These are phyloP conservation scores for Geosmithia flava DNA, from an alignment of 2,329 filamentous ascomycete species.

Conservation along the genomic window DNA sequence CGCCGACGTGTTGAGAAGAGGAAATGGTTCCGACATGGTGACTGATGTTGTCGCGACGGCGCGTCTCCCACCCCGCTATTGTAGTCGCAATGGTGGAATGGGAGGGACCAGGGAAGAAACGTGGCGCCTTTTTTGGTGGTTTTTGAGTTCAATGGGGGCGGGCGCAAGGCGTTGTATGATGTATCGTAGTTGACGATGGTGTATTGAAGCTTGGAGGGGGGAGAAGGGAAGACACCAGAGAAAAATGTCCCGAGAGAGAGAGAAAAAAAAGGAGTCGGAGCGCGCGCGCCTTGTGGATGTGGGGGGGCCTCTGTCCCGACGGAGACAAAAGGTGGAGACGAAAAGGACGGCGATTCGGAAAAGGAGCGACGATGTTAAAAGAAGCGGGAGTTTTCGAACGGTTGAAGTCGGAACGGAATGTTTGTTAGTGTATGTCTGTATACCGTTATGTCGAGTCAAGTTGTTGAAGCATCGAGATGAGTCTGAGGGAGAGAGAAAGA, in stretches of 20 bases:
- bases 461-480: not conserved
- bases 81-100: not conserved
- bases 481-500: not conserved
- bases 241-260: not conserved
- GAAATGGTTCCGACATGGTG: conserved; percentile 41
- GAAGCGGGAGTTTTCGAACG: not conserved
- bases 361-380: not conserved
- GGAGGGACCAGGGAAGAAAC: not conserved
- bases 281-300: not conserved
- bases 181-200: not conserved
- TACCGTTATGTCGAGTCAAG: too few species aligned
- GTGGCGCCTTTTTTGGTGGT: not conserved
- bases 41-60: not conserved
- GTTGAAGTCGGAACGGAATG: too few species aligned
- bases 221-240: not conserved
- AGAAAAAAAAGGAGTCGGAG: not conserved
- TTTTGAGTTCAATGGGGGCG: not conserved
- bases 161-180: not conserved
- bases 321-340: not conserved
- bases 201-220: not conserved
- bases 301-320: not conserved
- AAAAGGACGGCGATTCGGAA: not conserved
- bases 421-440: too few species aligned
- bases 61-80: not conserved
- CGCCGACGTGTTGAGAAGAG: conserved; percentile 36